phyloP scores from a whole-genome alignment of 1,284 basidiomycete species.

The Pterula multifida region DNA sequence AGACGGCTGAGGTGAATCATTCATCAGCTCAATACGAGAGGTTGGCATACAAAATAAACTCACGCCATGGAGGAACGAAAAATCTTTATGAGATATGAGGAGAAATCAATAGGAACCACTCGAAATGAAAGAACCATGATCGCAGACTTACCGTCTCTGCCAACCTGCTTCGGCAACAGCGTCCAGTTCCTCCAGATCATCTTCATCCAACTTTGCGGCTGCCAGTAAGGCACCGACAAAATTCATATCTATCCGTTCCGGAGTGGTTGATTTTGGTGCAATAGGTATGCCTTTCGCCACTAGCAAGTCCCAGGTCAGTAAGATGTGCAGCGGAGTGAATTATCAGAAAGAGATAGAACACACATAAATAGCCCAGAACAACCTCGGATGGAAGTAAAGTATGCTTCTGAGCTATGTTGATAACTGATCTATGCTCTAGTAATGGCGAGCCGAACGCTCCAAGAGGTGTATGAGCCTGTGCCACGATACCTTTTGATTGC shows the following conservation, averaged over 20 bases:
- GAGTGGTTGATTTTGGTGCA: constrained; percentile 70
- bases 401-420: constrained; percentile 27
- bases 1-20: constrained; percentile 29
- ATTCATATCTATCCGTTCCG: constrained; percentile 63
- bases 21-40: constrained; percentile 4
- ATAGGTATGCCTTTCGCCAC: constrained; percentile 56
- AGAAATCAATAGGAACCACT: no score
- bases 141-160: constrained; percentile 34
- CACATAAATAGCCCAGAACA: constrained; percentile 31
- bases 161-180: constrained; percentile 59
- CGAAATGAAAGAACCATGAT: neutral
- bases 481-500: constrained; percentile 53
- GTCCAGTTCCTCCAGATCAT: constrained; percentile 56
- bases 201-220: constrained; percentile 36
- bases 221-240: constrained; percentile 39
- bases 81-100: constrained; percentile 10
- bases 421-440: constrained; percentile 26
- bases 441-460: constrained; percentile 28
- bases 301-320: constrained; percentile 15
- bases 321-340: constrained; percentile 11
- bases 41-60: constrained; percentile 15
- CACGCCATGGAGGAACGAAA: constrained; percentile 51
- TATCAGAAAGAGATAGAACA: constrained; percentile 15
- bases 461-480: constrained; percentile 36
- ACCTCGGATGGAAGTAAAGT: constrained; percentile 22